Conservation (phyloP, 495 filamentous ascomycete species). For the Letharia columbiana region DNA sequence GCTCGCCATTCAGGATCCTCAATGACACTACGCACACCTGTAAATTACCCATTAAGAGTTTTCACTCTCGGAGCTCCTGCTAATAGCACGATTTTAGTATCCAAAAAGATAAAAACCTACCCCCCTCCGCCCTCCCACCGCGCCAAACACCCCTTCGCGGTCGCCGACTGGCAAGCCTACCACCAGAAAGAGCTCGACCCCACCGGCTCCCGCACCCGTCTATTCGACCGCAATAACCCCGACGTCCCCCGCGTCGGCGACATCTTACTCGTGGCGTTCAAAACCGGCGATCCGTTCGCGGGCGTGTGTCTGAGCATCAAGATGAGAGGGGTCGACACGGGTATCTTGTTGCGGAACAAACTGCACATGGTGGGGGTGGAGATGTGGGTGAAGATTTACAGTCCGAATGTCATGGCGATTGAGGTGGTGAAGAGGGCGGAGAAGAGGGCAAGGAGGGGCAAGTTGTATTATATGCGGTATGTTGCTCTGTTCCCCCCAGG, state of each 20-base stretch:
- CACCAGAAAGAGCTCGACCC: constrained; percentile 75
- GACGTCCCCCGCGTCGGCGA: constrained; percentile 74
- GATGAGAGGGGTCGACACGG: constrained; percentile 74
- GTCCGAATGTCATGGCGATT: constrained; percentile 77
- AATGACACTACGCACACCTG: constrained; percentile 1
- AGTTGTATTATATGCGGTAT: constrained; percentile 85
- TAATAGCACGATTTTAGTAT: constrained; percentile 20
- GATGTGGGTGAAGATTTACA: constrained; percentile 95
- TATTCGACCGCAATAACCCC: constrained; percentile 67
- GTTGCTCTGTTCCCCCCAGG: constrained; percentile 32
- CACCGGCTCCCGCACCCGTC: constrained; percentile 64
- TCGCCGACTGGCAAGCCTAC: constrained; percentile 49
- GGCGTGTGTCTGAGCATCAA: constrained; percentile 82
- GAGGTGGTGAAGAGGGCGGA: constrained; percentile 82
- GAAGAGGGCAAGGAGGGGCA: constrained; percentile 79
- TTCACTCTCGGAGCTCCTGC: background rate
- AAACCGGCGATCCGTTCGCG: constrained; percentile 79
- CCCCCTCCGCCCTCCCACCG: constrained; percentile 42
- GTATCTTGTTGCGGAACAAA: constrained; percentile 73
- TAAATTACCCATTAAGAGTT: background rate
- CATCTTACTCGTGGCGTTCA: constrained; percentile 78
- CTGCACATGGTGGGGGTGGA: constrained; percentile 82
- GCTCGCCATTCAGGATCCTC: constrained; percentile 13
- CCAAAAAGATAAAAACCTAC: constrained; percentile 45
- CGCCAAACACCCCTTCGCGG: constrained; percentile 47